Percentiles rank a stretch among this genome's conserved stretches.
phyloP scores from a whole-genome alignment of 2,329 filamentous ascomycete genomes.

The Mycosphaerella arachidis region DNA sequence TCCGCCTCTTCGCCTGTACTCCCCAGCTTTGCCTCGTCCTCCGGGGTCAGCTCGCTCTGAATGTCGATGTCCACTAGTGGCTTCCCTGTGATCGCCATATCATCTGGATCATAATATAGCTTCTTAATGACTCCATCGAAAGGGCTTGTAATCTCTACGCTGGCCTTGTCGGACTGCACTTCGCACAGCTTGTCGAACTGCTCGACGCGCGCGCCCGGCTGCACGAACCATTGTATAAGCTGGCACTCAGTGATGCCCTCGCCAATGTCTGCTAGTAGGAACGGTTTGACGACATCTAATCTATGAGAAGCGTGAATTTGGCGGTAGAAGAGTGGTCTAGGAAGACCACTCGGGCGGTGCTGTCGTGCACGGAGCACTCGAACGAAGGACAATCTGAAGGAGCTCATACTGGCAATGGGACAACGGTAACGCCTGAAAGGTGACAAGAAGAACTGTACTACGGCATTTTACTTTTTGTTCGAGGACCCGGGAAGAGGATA shows the following conservation, averaged over 20 bases:
- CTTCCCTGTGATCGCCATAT: conserved; percentile 91
- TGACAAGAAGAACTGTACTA: neutral
- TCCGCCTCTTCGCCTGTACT: conserved; percentile 28
- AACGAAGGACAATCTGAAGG: conserved; percentile 4
- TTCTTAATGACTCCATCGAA: conserved; percentile 96
- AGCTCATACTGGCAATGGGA: conserved; percentile 8
- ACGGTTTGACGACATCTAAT: conserved; percentile 63
- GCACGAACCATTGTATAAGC: conserved; percentile 99
- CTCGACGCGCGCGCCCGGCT: conserved; percentile 90
- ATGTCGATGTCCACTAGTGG: conserved; percentile 94
- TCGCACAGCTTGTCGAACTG: conserved; percentile 98
- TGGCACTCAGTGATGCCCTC: conserved; percentile 98
- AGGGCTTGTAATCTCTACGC: conserved; percentile 77
- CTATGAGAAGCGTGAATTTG: conserved; percentile 28
- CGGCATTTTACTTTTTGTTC: neutral
- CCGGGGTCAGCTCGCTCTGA: conserved; percentile 65
- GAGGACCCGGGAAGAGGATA: neutral
- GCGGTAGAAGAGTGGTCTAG: conserved; percentile 21
- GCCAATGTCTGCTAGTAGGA: conserved; percentile 78
- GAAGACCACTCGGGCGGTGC: conserved; percentile 5
- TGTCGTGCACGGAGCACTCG: conserved; percentile 11
- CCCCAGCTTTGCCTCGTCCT: conserved; percentile 47
- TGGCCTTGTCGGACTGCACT: conserved; percentile 94
- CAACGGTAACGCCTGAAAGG: neutral
- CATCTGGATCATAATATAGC: conserved; percentile 89